Base-by-base conservation (phyloP, 2,329 filamentous ascomycete genomes). In the Talaromyces piceae region DNA sequence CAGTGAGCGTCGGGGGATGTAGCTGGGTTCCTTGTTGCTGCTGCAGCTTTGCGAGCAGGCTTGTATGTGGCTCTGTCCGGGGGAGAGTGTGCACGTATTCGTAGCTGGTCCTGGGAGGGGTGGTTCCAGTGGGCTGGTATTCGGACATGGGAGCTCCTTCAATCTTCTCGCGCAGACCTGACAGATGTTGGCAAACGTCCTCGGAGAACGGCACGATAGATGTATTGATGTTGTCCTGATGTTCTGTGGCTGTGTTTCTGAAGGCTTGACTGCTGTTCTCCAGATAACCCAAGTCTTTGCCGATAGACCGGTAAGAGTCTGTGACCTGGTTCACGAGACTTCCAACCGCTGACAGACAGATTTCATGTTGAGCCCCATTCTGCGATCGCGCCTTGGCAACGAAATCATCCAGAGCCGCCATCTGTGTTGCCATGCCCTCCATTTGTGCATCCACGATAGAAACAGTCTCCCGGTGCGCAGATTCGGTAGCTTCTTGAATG, bases 371-470 rank as follows among this genome's bases (percentile, higher is more conserved):
- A 16, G 77, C 75, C 26, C 85, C 81, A 65, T 95, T 97, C 61
- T 94, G 86, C 1, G 80, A 81, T 54, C 85, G 82, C 46, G 94
- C 90, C 27, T 87, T 83, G 27, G 84, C 79, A 33, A 97, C 89
- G 60, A 96, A 95, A 58, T 91, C 88, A 61, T 97, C 91, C 6
- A 98, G 78, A 1, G 88, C 87, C 51, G 84, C 81, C 80, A 98
- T 91, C 68, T 97, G 89, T n/a, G 77, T 79, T 54, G 87, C 85
- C 63, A 98, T 86, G 58, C 95, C 88, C 51, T 81, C 79, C 72
- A 94, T 87, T 70, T 98, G 93, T 52, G 87, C 84, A 62, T 91
- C 87, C 11, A 97, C 91, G 52, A 94, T 91, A 5, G 85, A 84
- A 26, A 95, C 82, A 0, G 91, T 96, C 69, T 95, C 87, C 28